Evolutionary conservation across 176 grass and related monocot genomes (phyloP).

Genomic region (barley (Hordeum vulgare)): DNA sequence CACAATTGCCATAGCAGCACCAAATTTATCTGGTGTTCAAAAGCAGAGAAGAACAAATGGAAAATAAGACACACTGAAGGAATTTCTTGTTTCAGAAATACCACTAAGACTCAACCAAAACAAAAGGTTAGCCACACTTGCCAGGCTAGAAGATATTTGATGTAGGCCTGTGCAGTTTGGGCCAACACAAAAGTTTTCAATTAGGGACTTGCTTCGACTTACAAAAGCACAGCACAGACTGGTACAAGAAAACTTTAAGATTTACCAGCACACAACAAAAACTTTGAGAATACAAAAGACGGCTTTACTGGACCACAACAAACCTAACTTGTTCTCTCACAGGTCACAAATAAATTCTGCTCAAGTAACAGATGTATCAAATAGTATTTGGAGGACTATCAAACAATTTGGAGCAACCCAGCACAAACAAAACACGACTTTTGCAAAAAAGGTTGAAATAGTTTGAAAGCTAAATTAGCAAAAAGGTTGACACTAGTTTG

Average conservation of each 20-base stretch:
- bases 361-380: neutral
- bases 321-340: neutral
- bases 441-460: neutral
- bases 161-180: neutral
- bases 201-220: neutral
- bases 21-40: slow-evolving; percentile 81
- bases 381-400: neutral
- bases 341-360: neutral
- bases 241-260: neutral
- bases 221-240: slow-evolving; percentile 3
- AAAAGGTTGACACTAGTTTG: neutral
- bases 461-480: too few species aligned
- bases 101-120: neutral
- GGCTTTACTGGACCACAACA: neutral
- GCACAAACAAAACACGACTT: neutral
- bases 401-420: neutral
- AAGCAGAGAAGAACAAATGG: neutral
- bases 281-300: neutral
- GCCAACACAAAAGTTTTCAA: neutral
- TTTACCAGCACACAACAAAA: neutral
- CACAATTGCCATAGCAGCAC: slow-evolving; percentile 85
- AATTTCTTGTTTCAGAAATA: neutral
- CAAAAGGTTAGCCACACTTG: neutral
- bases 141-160: neutral
- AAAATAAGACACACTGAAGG: neutral